Percentiles rank a stretch among this genome's conserved stretches.
Evolutionary conservation across 352 stramenopile species (phyloP).

Genomic region (Globisporangium spinosum): DNA sequence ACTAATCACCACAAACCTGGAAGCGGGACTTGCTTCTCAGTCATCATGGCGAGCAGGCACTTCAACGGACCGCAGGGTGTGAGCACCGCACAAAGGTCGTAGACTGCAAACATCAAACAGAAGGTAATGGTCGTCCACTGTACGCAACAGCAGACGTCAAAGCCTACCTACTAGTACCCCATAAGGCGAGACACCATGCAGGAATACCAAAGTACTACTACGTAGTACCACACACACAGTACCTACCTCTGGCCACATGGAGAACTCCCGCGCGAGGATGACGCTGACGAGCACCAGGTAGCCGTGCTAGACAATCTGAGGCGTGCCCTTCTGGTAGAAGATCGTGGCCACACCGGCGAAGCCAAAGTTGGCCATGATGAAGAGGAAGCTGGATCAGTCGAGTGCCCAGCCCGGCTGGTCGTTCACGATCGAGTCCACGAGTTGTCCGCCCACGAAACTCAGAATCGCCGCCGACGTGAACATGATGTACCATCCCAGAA

Average conservation of each 20-base stretch:
- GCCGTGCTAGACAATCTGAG: conserved; percentile 87
- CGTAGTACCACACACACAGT: no score
- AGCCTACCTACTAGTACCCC: no score
- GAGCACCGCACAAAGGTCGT: conserved; percentile 97
- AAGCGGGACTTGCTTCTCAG: conserved; percentile 85
- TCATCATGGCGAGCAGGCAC: conserved; percentile 88
- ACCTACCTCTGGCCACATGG: conserved; percentile 93
- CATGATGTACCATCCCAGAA: conserved; percentile 85
- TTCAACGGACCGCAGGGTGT: conserved; percentile 96
- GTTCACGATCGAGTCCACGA: conserved; percentile 79
- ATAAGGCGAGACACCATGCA: no score
- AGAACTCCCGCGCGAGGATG: conserved; percentile 97
- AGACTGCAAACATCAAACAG: conserved; percentile 94
- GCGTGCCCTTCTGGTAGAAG: conserved; percentile 87
- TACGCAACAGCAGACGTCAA: background rate
- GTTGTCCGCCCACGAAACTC: conserved; percentile 81
- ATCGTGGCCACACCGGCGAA: conserved; percentile 87
- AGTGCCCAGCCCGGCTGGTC: conserved; percentile 67
- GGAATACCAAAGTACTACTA: no score
- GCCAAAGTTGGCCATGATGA: conserved; percentile 90
- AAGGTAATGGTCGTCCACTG: conserved; percentile 90
- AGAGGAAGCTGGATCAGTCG: conserved; percentile 75
- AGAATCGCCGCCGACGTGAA: conserved; percentile 83
- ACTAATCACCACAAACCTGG: no score
- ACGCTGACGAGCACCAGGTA: conserved; percentile 95